Evolutionary conservation across 2,329 filamentous ascomycete species (phyloP), one percentile per base, ranked within the genome.

Genomic region (Pseudophaeomoniella oleicola): DNA sequence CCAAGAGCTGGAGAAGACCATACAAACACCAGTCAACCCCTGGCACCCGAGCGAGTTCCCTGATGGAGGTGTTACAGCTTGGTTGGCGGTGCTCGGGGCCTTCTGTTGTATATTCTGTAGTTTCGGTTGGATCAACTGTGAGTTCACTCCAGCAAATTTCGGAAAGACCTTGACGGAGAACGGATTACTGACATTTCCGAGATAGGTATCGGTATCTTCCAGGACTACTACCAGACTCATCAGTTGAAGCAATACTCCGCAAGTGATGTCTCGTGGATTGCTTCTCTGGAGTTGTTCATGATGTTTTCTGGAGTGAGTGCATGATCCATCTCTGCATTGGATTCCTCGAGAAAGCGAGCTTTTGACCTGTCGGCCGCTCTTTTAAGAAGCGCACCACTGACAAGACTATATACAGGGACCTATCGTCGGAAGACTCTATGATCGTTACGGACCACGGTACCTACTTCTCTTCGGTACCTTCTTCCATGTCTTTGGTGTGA

Each of bases 381-480:
- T n/a, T n/a, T n/a, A n/a, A n/a, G n/a, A n/a, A n/a, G n/a, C n/a
- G n/a, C n/a, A 52, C n/a, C 22, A 29, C n/a, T 29, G n/a, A 10
- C 22, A 29, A 10, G 58, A 46, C 62, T 67, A 50, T 44, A 59
- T 54, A 5, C 22, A 27, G 22, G 75, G 76, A 0, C 73, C 75
- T 0, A 46, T 81, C 5, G 66, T 76, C n/a, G 78, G 78, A 1
- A 71, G 69, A 30, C 33, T 78, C 0, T 80, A 69, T 44, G 79
- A 83, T 46, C 69, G 61, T 38, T 70, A 73, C 39, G 78, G 78
- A 0, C 73, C 77, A 0, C 64, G 67, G 17, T 65, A 58, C 33
- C 55, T 81, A 1, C 49, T 72, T 1, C 30, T 69, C 0, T 48
- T 57, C 18, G 71, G 71, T 14, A 63, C 62, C 3, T 56, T 72